Conservation (phyloP, 2,329 filamentous ascomycete species). For the Clarireedia sp. region DNA sequence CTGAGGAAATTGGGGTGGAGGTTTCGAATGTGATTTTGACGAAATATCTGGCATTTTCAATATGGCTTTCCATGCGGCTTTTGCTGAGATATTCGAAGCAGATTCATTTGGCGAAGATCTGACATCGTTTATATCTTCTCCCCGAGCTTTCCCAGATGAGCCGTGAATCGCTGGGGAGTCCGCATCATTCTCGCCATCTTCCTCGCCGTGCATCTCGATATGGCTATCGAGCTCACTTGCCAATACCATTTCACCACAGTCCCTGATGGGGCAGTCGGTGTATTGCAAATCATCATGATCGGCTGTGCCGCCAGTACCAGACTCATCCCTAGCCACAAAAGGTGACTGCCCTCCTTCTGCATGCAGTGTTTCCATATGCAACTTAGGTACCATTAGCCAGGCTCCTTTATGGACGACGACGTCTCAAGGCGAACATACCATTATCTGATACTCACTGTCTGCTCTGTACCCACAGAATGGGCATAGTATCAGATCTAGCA, state of each 20-base stretch:
- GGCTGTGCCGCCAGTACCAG: slow-evolving; percentile 16
- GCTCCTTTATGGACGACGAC: background rate
- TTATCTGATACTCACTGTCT: slow-evolving; percentile 32
- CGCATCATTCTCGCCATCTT: slow-evolving; percentile 15
- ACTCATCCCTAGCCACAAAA: slow-evolving; percentile 25
- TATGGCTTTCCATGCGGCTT: slow-evolving; percentile 27
- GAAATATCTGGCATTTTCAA: slow-evolving; percentile 26
- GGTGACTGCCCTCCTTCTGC: slow-evolving; percentile 27
- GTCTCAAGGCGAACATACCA: slow-evolving; percentile 26
- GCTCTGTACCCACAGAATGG: slow-evolving; percentile 35
- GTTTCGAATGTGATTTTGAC: slow-evolving; percentile 8
- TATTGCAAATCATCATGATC: slow-evolving; percentile 34
- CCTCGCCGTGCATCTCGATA: slow-evolving; percentile 44
- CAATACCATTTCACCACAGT: slow-evolving; percentile 51
- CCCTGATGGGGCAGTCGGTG: slow-evolving; percentile 45
- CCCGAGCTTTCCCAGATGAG: background rate
- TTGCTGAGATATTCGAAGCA: slow-evolving; percentile 17
- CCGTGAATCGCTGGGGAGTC: slow-evolving; percentile 3
- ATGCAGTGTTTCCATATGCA: slow-evolving; percentile 29
- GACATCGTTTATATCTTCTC: background rate
- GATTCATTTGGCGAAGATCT: slow-evolving; percentile 5
- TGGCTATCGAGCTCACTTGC: slow-evolving; percentile 48
- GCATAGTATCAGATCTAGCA: slow-evolving; percentile 22
- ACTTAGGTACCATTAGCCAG: slow-evolving; percentile 15
- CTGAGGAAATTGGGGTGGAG: slow-evolving; percentile 7